Evolutionary conservation across 1,284 basidiomycete genomes (phyloP).

Genomic region (Lentinula novae-zelandiae): DNA sequence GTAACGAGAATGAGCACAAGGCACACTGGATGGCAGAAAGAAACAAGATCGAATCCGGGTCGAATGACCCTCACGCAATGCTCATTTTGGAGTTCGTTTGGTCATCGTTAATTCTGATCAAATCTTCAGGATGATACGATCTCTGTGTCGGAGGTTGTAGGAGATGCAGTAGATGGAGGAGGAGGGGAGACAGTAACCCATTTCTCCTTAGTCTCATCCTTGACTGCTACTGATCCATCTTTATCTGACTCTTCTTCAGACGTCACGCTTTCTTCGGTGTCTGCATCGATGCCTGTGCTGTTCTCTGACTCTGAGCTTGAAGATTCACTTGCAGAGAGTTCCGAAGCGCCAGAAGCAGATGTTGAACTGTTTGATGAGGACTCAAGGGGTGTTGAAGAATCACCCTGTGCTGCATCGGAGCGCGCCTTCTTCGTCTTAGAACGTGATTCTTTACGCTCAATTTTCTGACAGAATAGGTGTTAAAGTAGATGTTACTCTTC

Average conservation of each 20-base stretch:
- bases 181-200: conserved; percentile 63
- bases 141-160: background rate
- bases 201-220: conserved; percentile 50
- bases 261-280: conserved; percentile 69
- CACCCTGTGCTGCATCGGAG: conserved; percentile 35
- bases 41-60: background rate
- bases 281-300: conserved; percentile 61
- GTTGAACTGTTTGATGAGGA: conserved; percentile 28
- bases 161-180: background rate
- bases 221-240: conserved; percentile 26
- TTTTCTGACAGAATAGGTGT: conserved; percentile 32
- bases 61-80: too few species aligned
- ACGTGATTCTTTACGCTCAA: conserved; percentile 53
- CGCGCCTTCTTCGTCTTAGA: conserved; percentile 51
- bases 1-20: background rate
- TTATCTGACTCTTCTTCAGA: conserved; percentile 65
- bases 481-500: background rate
- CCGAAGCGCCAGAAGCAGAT: conserved; percentile 26
- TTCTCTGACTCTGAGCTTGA: conserved; percentile 55
- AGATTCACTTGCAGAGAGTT: conserved; percentile 24
- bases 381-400: conserved; percentile 22
- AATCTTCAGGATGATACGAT: too few species aligned
- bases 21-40: background rate
- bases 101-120: too few species aligned
- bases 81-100: background rate